These are phyloP conservation scores for Angophora floribunda DNA, from an alignment of 345 rosid genomes.

Conservation along the genomic window DNA sequence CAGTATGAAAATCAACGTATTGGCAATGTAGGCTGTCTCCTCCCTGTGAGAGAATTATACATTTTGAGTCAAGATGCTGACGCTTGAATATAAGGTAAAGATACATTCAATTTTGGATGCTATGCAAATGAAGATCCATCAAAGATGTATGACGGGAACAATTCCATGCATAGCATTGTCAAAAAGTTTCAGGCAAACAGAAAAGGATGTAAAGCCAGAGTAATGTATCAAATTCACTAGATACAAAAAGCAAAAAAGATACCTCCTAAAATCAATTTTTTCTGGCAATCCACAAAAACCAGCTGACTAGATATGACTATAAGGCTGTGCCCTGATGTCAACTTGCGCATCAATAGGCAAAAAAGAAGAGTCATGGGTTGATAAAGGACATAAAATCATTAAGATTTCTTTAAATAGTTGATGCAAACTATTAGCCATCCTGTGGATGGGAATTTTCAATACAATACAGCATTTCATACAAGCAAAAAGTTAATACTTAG, in stretches of 20 bases:
- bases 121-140: neutral
- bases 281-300: neutral
- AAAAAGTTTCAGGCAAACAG: neutral
- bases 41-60: slow-evolving; percentile 37
- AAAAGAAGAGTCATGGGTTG: neutral
- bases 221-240: neutral
- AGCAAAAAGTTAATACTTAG: neutral
- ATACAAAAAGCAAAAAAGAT: neutral
- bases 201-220: neutral
- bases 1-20: slow-evolving; percentile 75
- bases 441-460: neutral
- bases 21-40: slow-evolving; percentile 88
- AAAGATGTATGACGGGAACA: neutral
- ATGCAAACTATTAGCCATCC: neutral
- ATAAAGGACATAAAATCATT: neutral
- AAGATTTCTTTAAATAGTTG: neutral
- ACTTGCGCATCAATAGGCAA: neutral
- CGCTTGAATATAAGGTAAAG: neutral
- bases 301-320: neutral
- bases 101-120: neutral
- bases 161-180: neutral
- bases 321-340: neutral
- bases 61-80: neutral
- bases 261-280: neutral
- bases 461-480: neutral